Evolutionary conservation across 169 alveolate species (phyloP).

Genomic region (Prorocentrum cordatum): DNA sequence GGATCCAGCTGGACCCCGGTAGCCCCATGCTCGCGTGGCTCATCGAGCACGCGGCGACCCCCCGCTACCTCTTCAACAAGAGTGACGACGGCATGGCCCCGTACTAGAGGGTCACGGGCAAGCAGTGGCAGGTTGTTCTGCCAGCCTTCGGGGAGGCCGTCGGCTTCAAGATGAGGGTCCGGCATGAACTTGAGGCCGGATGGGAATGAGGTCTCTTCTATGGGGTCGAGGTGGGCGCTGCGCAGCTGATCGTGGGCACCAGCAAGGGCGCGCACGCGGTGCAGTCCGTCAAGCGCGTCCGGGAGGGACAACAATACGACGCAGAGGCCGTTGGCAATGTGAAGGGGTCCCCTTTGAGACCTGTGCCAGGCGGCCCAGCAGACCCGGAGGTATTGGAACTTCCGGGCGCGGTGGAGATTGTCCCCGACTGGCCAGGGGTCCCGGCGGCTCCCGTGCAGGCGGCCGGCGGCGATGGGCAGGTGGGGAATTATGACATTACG

Average conservation of each 20-base stretch:
- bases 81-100: not conserved
- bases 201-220: not conserved
- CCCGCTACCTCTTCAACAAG: not conserved
- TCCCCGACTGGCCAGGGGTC: not conserved
- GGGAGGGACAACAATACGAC: not conserved
- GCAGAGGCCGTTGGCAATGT: not conserved
- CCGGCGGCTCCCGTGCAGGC: not conserved
- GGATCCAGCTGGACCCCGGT: not conserved
- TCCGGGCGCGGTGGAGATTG: not conserved
- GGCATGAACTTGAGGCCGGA: not conserved
- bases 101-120: not conserved
- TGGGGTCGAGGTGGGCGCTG: not conserved
- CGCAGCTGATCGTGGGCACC: not conserved
- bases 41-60: not conserved
- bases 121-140: not conserved
- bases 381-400: not conserved
- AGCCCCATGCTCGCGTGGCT: not conserved
- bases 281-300: not conserved
- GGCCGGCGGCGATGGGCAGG: not conserved
- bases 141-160: not conserved
- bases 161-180: not conserved
- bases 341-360: conserved; percentile 7
- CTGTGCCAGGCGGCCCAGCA: not conserved
- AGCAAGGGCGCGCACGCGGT: not conserved
- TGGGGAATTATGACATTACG: not conserved